phyloP scores from a whole-genome alignment of 2,329 filamentous ascomycete species.

The Whalleya microplaca region DNA sequence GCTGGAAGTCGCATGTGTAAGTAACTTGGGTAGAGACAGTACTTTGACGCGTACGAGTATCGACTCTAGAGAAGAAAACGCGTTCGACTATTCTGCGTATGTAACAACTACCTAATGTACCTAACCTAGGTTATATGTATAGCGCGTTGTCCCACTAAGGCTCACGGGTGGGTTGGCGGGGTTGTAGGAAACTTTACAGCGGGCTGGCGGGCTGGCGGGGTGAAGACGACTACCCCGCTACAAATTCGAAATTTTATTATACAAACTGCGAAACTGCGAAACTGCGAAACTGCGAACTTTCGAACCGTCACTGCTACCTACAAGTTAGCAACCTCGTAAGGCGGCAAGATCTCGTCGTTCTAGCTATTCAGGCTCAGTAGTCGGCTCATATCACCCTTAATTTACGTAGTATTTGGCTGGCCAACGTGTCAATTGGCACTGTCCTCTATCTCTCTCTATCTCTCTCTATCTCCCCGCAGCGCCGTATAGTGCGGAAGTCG shows the following conservation, averaged over 20 bases:
- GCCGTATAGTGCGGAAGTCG: constrained; percentile 7
- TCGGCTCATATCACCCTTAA: constrained; percentile 1
- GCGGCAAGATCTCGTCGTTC: not conserved
- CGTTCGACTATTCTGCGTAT: not conserved
- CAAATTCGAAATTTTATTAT: constrained; percentile 20
- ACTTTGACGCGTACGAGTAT: not conserved
- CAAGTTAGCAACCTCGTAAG: not conserved
- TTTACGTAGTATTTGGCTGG: constrained; percentile 7
- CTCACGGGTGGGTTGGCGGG: not conserved
- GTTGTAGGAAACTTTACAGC: not conserved
- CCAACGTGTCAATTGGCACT: constrained; percentile 6
- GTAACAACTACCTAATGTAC: too few species aligned
- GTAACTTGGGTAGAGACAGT: not conserved
- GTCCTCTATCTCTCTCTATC: not conserved
- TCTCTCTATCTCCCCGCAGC: constrained; percentile 2
- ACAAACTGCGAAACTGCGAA: not conserved
- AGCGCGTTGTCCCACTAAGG: not conserved
- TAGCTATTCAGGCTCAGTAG: constrained; percentile 2
- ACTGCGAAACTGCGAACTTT: constrained; percentile 10
- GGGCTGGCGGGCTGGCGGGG: constrained; percentile 12
- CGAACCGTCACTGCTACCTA: not conserved
- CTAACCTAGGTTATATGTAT: not conserved
- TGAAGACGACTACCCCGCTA: constrained; percentile 20
- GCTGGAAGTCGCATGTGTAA: not conserved
- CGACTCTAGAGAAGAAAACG: not conserved